phyloP scores from a whole-genome alignment of 441 rosid species.

The Geranium incanum region DNA sequence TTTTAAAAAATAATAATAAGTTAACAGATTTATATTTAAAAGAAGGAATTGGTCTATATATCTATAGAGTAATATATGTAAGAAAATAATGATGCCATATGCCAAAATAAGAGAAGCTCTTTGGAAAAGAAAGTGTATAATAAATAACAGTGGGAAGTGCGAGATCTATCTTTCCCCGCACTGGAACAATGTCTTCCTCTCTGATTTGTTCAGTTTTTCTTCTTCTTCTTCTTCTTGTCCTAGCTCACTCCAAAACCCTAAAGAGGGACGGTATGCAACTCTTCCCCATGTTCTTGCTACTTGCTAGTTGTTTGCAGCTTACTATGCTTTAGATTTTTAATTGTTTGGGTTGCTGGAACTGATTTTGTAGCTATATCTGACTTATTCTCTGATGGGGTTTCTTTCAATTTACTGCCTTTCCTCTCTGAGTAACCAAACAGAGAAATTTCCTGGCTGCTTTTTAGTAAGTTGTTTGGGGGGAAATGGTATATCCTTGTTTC shows the following conservation, averaged over 20 bases:
- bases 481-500: background rate
- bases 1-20: no score
- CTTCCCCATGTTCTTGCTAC: constrained; percentile 1
- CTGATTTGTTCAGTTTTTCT: constrained; percentile 7
- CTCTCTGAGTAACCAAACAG: background rate
- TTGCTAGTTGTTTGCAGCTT: background rate
- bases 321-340: background rate
- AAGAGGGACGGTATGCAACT: constrained; percentile 53
- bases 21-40: no score
- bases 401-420: background rate
- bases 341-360: background rate
- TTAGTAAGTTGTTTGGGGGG: background rate
- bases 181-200: background rate
- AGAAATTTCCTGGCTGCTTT: no score
- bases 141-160: background rate
- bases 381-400: background rate
- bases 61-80: no score
- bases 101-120: no score
- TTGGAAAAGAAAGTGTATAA: no score
- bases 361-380: background rate
- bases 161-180: background rate
- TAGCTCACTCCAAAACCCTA: constrained; percentile 53
- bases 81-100: no score
- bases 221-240: constrained; percentile 28
- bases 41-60: no score